Evolutionary conservation across 768 basidiomycete species (phyloP), one percentile per base, ranked within the genome.

Genomic region (Rubroboletus satanas): DNA sequence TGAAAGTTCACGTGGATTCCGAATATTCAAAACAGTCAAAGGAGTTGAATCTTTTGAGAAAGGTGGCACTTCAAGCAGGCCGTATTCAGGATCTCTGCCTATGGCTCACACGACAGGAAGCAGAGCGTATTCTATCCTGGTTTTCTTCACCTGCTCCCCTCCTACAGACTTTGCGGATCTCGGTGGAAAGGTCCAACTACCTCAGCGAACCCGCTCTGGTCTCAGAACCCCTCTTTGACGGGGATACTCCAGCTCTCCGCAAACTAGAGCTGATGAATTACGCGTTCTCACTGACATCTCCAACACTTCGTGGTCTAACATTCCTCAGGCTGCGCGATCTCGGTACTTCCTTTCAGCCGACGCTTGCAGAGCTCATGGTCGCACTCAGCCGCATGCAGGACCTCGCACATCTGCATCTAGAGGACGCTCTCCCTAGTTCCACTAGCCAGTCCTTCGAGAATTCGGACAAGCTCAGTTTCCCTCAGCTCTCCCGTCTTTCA

Each of bases 81-180:
- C 73, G 76, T 39, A 71, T 74, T 14, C 62, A 63, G 32, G 59
- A 71, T 21, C 62, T 79, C 41, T 64, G 63, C 36, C 62, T 77
- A 14, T 57, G 29, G 10, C 50, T 60, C 28, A 38, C 58, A 14
- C 36, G 45, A 57, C 45, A 68, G 8, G 58, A 59, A 37, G 57
- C 56, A 35, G 43, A 62, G 18, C 66, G 67, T 44, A 55, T 76
- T 45, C 51, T 75, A 11, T 53, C 62, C 8, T 49, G 50, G 37
- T 53, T 66, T 26, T 46, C 63, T 33, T 51, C 63, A 4, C 55
- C 63, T 26, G 69, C 73, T 17, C 75, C 73, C 21, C 63, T 65
- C 47, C 62, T 79, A 18, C 66, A 62, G 28, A 68, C 68, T 5
- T 65, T 78, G 33, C 59, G 57, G 21, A 54, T 67, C 33, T 48